Base-by-base conservation (phyloP, 345 rosid genomes). In the Eucalyptus curtisii region DNA sequence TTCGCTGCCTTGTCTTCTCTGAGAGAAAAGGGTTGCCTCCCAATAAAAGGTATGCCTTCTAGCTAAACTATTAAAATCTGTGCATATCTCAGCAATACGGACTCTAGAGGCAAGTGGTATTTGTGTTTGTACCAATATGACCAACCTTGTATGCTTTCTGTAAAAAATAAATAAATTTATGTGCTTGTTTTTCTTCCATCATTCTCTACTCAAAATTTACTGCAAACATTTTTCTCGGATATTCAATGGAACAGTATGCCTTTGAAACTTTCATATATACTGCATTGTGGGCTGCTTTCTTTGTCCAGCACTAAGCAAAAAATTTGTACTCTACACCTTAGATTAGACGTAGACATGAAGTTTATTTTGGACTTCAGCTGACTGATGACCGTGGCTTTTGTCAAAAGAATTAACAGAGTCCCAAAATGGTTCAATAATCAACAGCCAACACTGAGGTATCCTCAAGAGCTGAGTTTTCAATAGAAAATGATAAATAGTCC, bases 1-100 rank as follows among this genome's bases (percentile, higher is more conserved):
- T 92, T 89, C 71, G 24, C 90, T 19, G 88, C 92, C 81, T 88
- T 92, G 57, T 89, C 90, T 15, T 86, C 68, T 42, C 86, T 92
- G 15, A n/a, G 24, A 33, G 90, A 89, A 40, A 91, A 42, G 81
- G 92, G 91, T 55, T 91, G 88, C 50, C 48, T 92, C 68, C 91
- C 94, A 12, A 22, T 90, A 48, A 86, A 90, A 91, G 92, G 92
- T 92, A n/a, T 49, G 19, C 44, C 31, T 42, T 33, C 45, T 37
- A 71, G 82, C 82, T 71, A 71, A 37, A 37, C 20, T 71, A 37
- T 37, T 37, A 71, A 37, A 3, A 14, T 42, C 14, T 53, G 30
- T 31, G 87, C 52, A 44, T n/a, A 8, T 48, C 22, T 82, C 48
- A 52, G n/a, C 79, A 42, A 40, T 24, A 6, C 45, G 25, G 80